A percentile compares a stretch with the other conserved stretches of the same genome.
These are phyloP conservation scores for Talaromyces sp. DNA, from an alignment of 2,329 filamentous ascomycete genomes.

Conservation along the genomic window DNA sequence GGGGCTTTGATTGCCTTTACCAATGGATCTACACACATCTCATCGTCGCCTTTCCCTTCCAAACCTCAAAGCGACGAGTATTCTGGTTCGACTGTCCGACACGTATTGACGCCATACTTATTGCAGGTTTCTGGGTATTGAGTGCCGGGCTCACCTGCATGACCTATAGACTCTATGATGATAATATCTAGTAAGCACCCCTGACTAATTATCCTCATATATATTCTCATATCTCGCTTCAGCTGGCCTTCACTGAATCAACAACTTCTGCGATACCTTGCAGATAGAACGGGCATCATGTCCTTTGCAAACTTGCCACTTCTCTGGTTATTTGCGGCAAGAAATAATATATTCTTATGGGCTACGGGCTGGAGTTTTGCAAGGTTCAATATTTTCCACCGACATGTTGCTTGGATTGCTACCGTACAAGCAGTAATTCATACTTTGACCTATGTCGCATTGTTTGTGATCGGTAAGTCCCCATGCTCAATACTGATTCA, in stretches of 20 bases:
- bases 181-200: conserved; percentile 47
- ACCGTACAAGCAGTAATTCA: conserved; percentile 62
- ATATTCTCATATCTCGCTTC: background rate
- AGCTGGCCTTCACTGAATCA: conserved; percentile 19
- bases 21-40: conserved; percentile 39
- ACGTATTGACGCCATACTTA: conserved; percentile 45
- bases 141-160: conserved; percentile 44
- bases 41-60: conserved; percentile 44
- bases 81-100: conserved; percentile 36
- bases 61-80: conserved; percentile 24
- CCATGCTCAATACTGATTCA: background rate
- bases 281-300: conserved; percentile 62
- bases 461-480: conserved; percentile 23
- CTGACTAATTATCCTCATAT: background rate
- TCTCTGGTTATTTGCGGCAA: conserved; percentile 63
- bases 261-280: conserved; percentile 54
- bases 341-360: conserved; percentile 65
- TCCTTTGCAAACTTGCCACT: conserved; percentile 61
- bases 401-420: conserved; percentile 61
- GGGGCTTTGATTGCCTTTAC: conserved; percentile 14
- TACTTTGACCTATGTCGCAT: conserved; percentile 55
- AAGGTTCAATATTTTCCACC: conserved; percentile 65
- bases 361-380: conserved; percentile 66
- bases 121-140: conserved; percentile 44
- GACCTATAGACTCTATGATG: conserved; percentile 45